Evolutionary conservation across 495 filamentous ascomycete species (phyloP), one percentile per base, ranked within the genome.

Genomic region (Podospora pseudocomata): DNA sequence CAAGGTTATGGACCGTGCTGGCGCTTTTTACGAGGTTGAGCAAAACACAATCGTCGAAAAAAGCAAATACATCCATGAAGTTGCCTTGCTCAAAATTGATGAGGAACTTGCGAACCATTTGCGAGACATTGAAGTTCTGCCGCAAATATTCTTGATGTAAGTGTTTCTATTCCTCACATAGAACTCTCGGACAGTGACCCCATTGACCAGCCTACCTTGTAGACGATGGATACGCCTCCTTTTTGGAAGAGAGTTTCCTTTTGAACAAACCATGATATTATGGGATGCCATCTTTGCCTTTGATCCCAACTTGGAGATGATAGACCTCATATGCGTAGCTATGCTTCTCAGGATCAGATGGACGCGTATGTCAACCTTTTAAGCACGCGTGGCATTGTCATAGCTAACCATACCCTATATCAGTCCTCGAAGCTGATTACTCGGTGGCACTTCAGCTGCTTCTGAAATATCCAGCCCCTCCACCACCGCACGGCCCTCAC

Each of bases 261-360:
- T 97, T 65, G 87, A 95, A 49, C 88, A 96, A 71, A 81, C 93
- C 60, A 84, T 99, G 5, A 76, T 85, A 55, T 85, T 98, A 65
- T 99, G 95, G 95, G 95, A 99, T 81, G 80, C 87, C 3, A 80
- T 99, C 3, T 96, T 99, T 75, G 92, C 95, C 0, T 88, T 95
- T 74, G 94, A 97, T 68, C 84, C 96, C 55, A 83, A 84, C n/a
- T 80, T 95, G 60, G 87, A 92, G 61, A 80, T 98, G 30, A 86
- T 98, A 67, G 92, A 97, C 71, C 84, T 93, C 60, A 89, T 97
- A 23, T 97, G 94, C 73, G 88, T 97, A 66, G 89, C 93, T 7
- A 98, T 99, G 96, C 83, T 99, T 27, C 82, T 99, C 49, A 86
- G 95, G 49, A 91, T 98, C 68, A 86, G 94, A 65, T 97, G 94